Evolutionary conservation across 306 rosid species (phyloP).

Genomic region (Myrica gale): DNA sequence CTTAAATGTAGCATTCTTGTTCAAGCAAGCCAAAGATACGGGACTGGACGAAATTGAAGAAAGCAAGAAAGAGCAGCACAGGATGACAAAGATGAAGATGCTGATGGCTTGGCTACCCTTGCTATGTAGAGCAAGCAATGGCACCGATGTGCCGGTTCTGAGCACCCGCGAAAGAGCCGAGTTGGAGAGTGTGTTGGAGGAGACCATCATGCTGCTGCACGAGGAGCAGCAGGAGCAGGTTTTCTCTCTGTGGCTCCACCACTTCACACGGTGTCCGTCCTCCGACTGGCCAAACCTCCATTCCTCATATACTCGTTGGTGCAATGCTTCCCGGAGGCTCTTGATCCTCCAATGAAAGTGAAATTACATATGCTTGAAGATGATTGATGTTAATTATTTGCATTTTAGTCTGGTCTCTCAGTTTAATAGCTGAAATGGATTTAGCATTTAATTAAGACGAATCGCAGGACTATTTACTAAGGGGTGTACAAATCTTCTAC

Average conservation of each 20-base stretch:
- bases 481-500: too few species aligned
- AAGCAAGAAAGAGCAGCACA: slow-evolving; percentile 32
- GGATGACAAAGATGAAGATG: slow-evolving; percentile 51
- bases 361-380: not conserved
- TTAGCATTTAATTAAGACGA: too few species aligned
- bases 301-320: slow-evolving; percentile 66
- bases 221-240: slow-evolving; percentile 57
- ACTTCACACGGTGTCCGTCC: slow-evolving; percentile 56
- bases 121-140: slow-evolving; percentile 70
- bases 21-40: slow-evolving; percentile 58
- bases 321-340: slow-evolving; percentile 54
- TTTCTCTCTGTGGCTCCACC: slow-evolving; percentile 76
- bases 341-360: slow-evolving; percentile 32
- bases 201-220: slow-evolving; percentile 44
- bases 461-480: too few species aligned
- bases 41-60: slow-evolving; percentile 33
- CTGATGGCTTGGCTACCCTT: slow-evolving; percentile 71
- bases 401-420: too few species aligned
- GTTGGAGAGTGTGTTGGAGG: slow-evolving; percentile 58
- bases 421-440: too few species aligned
- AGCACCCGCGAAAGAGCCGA: slow-evolving; percentile 48
- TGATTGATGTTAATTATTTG: too few species aligned
- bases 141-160: slow-evolving; percentile 54
- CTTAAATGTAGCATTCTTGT: slow-evolving; percentile 48
- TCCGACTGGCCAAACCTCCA: slow-evolving; percentile 87